Base-by-base conservation (phyloP, 108 stramenopile genomes). In the Fragilaria crotonensis region DNA sequence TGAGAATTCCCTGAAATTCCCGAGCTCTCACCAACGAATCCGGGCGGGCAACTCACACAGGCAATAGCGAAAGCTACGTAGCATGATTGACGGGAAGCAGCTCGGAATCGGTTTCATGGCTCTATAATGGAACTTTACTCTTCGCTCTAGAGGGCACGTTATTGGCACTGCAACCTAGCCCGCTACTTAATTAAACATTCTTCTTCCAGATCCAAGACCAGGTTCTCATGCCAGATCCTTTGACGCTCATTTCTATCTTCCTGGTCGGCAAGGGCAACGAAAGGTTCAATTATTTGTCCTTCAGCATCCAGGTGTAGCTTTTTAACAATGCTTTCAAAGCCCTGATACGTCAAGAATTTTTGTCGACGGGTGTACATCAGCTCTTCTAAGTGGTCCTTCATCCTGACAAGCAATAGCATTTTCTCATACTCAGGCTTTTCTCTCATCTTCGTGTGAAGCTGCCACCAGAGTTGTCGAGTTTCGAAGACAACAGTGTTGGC, bases 211-310 rank as follows among this genome's bases (percentile, higher is more conserved):
- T 85, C 80, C 44, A 66, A 55, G 26, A 73, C 68, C 52, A 82
- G 45, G 30, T 53, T 71, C 66, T 79, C 86, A 27, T 81, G 60
- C 76, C 79, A 83, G 11, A 70, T 47, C 32, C 62, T 73, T 20
- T 81, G 75, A 22, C 87, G 70, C 51, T 85, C 79, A 45, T 84
- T 80, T 54, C 84, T 67, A 57, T 78, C 79, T 20, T 75, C 45
- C 21, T 75, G 61, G 45, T 81, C 78, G 23, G 71, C 60, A 41
- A 86, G 57, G 31, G 71, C 83, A 1, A 83, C 76, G 57, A 90
- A 90, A 11, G 89, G 85, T 70, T 84, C 85, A 0, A 90, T 79
- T 0, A 90, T 78, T 53, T 78, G 59, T 3, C 85, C 89, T 36
- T 72, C 84, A 11, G 81, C 69, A 69, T 83, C 83, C 46, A 90